Conservation (phyloP, 1,139 yeast species). For the Debaryomyces sp. region DNA sequence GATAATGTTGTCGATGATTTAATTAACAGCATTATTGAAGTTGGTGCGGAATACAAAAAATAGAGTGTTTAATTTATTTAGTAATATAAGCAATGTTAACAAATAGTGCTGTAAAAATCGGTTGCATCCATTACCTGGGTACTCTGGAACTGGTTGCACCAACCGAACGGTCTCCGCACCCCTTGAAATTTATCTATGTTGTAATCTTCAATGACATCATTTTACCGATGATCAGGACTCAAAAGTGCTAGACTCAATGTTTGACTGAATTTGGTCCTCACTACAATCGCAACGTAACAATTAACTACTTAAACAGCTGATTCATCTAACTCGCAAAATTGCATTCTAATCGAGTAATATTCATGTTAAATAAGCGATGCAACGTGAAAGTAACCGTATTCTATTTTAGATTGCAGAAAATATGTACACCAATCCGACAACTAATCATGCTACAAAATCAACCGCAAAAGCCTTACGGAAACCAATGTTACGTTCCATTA, state of each 20-base stretch:
- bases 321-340: not conserved
- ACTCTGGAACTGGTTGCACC: not conserved
- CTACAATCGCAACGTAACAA: not conserved
- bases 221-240: not conserved
- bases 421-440: not conserved
- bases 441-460: not conserved
- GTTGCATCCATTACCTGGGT: not conserved
- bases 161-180: not conserved
- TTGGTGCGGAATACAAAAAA: slow-evolving; percentile 20
- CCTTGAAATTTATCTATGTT: not conserved
- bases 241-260: not conserved
- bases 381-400: not conserved
- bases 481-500: not conserved
- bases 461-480: not conserved
- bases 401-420: not conserved
- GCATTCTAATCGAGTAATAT: not conserved
- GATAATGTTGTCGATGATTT: slow-evolving; percentile 42
- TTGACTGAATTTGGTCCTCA: not conserved
- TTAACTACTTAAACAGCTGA: not conserved
- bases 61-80: slow-evolving; percentile 2
- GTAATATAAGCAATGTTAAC: not conserved
- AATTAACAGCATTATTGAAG: slow-evolving; percentile 31
- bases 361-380: not conserved
- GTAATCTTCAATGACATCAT: not conserved
- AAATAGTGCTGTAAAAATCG: not conserved